Conservation (phyloP, 129 eudicot genomes). For the Cynara cardunculus region DNA sequence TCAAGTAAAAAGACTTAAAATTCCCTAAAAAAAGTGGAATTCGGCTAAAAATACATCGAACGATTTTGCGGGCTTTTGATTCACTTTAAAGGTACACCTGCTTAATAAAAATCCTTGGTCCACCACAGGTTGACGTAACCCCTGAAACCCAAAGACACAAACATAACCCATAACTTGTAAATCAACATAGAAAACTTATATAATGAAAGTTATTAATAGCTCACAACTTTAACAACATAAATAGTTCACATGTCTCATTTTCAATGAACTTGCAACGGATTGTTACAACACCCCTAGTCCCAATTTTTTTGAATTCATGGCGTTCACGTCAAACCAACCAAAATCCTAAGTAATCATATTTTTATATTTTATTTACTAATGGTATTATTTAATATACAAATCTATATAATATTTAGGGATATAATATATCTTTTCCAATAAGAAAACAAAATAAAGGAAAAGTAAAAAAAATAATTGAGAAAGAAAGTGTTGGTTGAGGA, state of each 20-base stretch:
- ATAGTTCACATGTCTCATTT: not conserved
- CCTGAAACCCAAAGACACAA: not conserved
- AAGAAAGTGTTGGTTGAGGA: not conserved
- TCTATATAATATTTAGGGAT: not conserved
- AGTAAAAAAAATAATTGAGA: not conserved
- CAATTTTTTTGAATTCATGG: no score
- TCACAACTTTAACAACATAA: not conserved
- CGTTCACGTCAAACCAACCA: not conserved
- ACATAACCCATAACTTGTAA: not conserved
- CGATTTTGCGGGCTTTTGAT: no score
- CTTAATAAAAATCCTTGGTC: not conserved
- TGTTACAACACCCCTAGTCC: not conserved
- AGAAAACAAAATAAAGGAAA: not conserved
- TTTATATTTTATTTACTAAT: not conserved
- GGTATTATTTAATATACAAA: not conserved
- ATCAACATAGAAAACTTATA: no score
- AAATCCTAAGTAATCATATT: not conserved
- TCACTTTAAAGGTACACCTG: not conserved
- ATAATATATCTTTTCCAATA: not conserved
- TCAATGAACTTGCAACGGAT: not conserved
- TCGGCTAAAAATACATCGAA: not conserved
- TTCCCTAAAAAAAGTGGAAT: no score
- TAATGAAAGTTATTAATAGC: not conserved
- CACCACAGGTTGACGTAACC: not conserved
- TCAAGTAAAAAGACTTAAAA: no score